phyloP scores from a whole-genome alignment of 495 filamentous ascomycete genomes.

The Cudoniella acicularis region DNA sequence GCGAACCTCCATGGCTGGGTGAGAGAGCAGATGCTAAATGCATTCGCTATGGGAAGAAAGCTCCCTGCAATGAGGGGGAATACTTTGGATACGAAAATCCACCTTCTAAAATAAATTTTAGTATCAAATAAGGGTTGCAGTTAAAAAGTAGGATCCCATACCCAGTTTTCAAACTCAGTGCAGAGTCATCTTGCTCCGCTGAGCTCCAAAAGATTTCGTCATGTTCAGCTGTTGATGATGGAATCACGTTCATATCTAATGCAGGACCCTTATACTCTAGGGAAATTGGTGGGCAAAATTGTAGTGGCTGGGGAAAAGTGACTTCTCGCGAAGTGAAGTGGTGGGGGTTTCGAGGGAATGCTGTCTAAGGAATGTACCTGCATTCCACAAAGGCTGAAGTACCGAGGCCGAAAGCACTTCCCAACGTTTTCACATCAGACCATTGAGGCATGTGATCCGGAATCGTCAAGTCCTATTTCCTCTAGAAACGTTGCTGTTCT shows the following conservation, averaged over 20 bases:
- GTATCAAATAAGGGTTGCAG: background rate
- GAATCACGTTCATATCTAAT: too few relatives aligned
- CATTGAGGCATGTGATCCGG: background rate
- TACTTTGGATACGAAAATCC: slow-evolving; percentile 39
- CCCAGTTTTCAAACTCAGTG: background rate
- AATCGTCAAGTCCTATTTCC: background rate
- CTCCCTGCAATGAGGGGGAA: slow-evolving; percentile 78
- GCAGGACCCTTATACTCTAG: too few relatives aligned
- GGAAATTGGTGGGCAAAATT: too few relatives aligned
- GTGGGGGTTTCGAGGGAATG: too few relatives aligned
- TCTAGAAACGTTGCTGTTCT: background rate
- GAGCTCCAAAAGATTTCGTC: too few relatives aligned
- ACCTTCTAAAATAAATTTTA: background rate
- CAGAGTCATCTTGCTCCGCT: background rate
- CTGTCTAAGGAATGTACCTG: background rate
- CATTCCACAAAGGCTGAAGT: too few relatives aligned
- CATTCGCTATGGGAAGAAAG: slow-evolving; percentile 71
- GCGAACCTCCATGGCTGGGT: slow-evolving; percentile 63
- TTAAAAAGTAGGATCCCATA: background rate
- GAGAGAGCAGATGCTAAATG: slow-evolving; percentile 73
- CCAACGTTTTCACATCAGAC: background rate
- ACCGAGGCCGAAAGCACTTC: background rate
- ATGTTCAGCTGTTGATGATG: too few relatives aligned
- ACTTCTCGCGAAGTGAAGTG: too few relatives aligned
- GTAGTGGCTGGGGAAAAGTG: too few relatives aligned